Base-by-base conservation (phyloP, 352 stramenopile species). In the Aphanomyces stellatus region DNA sequence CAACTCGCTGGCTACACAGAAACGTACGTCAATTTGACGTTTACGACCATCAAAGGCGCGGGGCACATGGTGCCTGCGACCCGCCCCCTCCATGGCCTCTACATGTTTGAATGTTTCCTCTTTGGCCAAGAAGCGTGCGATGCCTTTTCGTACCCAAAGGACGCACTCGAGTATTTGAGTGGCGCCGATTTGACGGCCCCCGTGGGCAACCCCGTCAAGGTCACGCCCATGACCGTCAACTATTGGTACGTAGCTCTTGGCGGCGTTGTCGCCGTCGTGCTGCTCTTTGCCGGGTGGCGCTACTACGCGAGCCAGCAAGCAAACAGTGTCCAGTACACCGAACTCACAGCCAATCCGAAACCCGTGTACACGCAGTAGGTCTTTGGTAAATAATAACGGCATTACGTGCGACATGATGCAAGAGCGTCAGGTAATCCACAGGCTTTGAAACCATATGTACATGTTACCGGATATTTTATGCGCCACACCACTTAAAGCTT, bases 41-140 rank as follows among this genome's bases (percentile, higher is more conserved):
- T 93, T 74, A 79, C 96, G 62, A 97, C 89, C 0, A 87, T 97
- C 71, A 90, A 93, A 46, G 90, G 88, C 30, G 84, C 86, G 3
- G 91, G 91, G 4, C 88, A 96, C 71, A 91, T 96, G 80, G 89
- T 88, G 30, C 78, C 80, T 37, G 56, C 56, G n/a, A 56, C 46
- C 13, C 56, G 56, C 37, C 56, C 56, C 46, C 56, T 64, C 13
- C 56, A 64, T 55, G 56, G 19, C n/a, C 34, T 64, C 27, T 48
- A 64, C 56, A 57, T 64, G 56, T 64, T 64, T 49, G 56, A 64
- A 28, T 64, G 56, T 28, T 64, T 59, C 10, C 3, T 64, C 37
- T 64, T 30, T 55, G 59, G 59, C 19, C 19, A 66, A 57, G 30
- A 84, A 22, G 71, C 72, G 24, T 88, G 78, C 59, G 72, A 71